phyloP scores from a whole-genome alignment of 441 rosid species.

The Croton setiger region DNA sequence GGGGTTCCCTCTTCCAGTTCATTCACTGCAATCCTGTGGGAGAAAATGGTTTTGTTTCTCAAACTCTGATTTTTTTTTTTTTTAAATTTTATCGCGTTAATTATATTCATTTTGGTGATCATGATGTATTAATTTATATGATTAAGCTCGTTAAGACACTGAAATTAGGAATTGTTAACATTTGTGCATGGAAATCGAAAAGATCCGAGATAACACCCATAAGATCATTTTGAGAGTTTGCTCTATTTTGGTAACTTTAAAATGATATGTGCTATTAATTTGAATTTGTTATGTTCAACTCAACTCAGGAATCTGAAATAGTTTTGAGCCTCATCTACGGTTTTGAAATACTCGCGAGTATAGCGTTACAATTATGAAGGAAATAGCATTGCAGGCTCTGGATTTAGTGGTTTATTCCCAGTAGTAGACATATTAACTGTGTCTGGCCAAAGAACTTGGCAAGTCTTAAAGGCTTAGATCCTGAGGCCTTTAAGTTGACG shows the following conservation, averaged over 20 bases:
- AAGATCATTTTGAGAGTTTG: background rate
- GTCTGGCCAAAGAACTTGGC: background rate
- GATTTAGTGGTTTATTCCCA: background rate
- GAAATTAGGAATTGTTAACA: too few relatives aligned
- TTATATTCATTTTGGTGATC: background rate
- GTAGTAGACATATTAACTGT: background rate
- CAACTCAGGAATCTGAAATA: background rate
- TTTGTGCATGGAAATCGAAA: too few relatives aligned
- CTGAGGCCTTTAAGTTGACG: background rate
- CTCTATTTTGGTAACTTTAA: background rate
- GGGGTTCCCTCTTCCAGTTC: background rate
- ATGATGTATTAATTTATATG: background rate
- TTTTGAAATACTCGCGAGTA: background rate
- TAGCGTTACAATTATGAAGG: background rate
- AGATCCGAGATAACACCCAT: background rate
- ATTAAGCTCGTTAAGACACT: too few relatives aligned
- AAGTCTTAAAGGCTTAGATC: background rate
- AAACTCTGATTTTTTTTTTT: background rate
- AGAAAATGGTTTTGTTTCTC: constrained; percentile 11
- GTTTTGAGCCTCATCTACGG: background rate
- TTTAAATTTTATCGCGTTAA: background rate
- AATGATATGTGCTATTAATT: too few relatives aligned
- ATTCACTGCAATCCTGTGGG: background rate
- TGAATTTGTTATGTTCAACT: background rate
- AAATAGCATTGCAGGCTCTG: background rate